Evolutionary conservation across 768 basidiomycete genomes (phyloP), one percentile per base, ranked within the genome.

Genomic region (Favolaschia claudopus): DNA sequence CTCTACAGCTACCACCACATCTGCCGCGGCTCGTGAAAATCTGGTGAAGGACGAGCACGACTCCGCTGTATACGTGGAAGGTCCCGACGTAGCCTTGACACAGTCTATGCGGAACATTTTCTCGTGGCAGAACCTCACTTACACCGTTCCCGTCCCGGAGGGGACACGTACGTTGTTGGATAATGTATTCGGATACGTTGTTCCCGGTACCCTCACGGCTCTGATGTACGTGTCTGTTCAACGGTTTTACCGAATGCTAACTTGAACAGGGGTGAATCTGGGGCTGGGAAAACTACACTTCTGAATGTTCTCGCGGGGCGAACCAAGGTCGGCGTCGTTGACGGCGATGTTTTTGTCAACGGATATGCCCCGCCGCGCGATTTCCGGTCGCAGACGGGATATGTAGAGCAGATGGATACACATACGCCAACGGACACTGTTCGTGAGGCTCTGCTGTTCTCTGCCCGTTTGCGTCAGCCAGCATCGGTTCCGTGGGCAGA

Each of bases 341-440:
- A 64, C 8, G 85, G 85, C 1, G 79, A 83, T 55, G 74, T 75
- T 59, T 75, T 84, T 67, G 79, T 89, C 68, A 81, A 89, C 67
- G 79, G 85, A 0, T 81, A 79, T 48, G 55, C 71, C 0, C 75
- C 82, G 22, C 87, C 86, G 9, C 65, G 71, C 0, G 83, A 89
- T 62, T 89, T 88, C 62, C 80, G 83, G 62, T 76, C 88, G 58
- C 87, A 89, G 76, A 89, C 85, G 62, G 93, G 91, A 0, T 95
- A 93, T 68, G 91, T 88, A 56, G 92, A 95, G 66, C 94, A 96
- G 67, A 85, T 84, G 79, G 92, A 93, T 64, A 88, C 86, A 0
- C 93, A 95, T 72, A 79, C 89, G 17, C 82, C 85, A 22, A 85
- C 87, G 6, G 74, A 85, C 1, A 94, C 92, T 12, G 92, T 95